Base-by-base conservation (phyloP, 75 land plant species). In the Cunninghamia lanceolata region DNA sequence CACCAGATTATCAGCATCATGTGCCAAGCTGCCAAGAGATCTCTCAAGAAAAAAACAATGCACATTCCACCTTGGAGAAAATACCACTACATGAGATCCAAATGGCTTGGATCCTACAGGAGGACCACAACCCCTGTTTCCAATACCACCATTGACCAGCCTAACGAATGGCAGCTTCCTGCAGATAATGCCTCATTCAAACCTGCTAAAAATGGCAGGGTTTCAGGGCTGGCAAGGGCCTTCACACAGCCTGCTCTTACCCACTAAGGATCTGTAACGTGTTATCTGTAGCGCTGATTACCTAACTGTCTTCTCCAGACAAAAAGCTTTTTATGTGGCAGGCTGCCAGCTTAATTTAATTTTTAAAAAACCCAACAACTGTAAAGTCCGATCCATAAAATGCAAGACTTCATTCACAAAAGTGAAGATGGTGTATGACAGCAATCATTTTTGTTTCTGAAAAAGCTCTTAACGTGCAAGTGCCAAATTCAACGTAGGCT, bases 31-130 rank as follows among this genome's bases (percentile, higher is more conserved):
- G 87, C 84, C 87, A 91, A 88, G 86, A 53, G 70, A 34, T 91
- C 93, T 0, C 75, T 91, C 19, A 91, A 87, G 92, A 83, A 88
- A 42, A 85, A 78, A 38, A 89, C 86, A 28, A 86, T 91, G 89
- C 87, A 78, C 3, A 73, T 91, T 10, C 91, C 93, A 63, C 93
- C 93, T 42, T 91, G 93, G 93, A 85, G 93, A 32, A 91, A 91
- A 47, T 86, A 82, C 10, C 85, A 77, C 34, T 91, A 90, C 82
- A 82, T 91, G 89, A 46, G 86, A 15, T 87, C 93, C 52, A 91
- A 91, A 83, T 91, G 93, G 93, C 88, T 90, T 46, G 88, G 92
- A 10, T 68, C 88, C 10, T 90, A 90, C 75, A 88, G 63, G 84
- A 53, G 93, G 45, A 91, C 88, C 10, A 68, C 86, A 7, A 87